Conservation (phyloP, 148 eudicot species). For the Camellia japonica region DNA sequence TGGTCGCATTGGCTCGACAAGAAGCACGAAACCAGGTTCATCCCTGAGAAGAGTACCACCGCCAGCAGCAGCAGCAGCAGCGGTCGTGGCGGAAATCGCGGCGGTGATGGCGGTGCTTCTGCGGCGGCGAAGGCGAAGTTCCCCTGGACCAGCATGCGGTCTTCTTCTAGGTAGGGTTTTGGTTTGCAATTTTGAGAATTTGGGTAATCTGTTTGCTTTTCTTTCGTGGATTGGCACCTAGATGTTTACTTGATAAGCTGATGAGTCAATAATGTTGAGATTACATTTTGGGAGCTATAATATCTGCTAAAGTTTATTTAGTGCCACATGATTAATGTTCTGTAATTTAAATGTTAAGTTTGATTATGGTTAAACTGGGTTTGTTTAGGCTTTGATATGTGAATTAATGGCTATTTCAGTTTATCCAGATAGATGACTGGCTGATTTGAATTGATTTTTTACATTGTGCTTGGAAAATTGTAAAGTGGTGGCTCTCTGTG, state of each 20-base stretch:
- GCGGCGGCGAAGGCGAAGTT: conserved; percentile 38
- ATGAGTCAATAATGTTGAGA: neutral
- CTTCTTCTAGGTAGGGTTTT: conserved; percentile 47
- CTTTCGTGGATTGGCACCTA: neutral
- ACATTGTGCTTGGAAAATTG: neutral
- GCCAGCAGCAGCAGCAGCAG: conserved; percentile 22
- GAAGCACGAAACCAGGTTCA: conserved; percentile 25
- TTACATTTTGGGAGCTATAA: neutral
- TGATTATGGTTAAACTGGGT: neutral
- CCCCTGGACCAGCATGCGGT: conserved; percentile 75
- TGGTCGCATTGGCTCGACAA: conserved; percentile 82
- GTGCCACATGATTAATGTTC: no score
- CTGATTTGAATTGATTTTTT: no score
- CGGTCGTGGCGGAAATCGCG: neutral
- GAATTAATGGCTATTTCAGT: neutral
- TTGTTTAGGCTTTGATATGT: neutral
- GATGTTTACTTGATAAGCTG: conserved; percentile 2
- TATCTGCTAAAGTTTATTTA: no score
- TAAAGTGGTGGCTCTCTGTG: neutral
- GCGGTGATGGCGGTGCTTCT: conserved; percentile 20
- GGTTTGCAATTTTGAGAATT: neutral
- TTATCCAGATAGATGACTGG: neutral
- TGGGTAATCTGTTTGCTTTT: neutral
- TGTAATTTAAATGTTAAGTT: no score
- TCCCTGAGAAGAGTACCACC: conserved; percentile 12